Percentiles rank a stretch among this genome's conserved stretches.
Evolutionary conservation across 768 basidiomycete species (phyloP).

Genomic region (Mrakia frigida): DNA sequence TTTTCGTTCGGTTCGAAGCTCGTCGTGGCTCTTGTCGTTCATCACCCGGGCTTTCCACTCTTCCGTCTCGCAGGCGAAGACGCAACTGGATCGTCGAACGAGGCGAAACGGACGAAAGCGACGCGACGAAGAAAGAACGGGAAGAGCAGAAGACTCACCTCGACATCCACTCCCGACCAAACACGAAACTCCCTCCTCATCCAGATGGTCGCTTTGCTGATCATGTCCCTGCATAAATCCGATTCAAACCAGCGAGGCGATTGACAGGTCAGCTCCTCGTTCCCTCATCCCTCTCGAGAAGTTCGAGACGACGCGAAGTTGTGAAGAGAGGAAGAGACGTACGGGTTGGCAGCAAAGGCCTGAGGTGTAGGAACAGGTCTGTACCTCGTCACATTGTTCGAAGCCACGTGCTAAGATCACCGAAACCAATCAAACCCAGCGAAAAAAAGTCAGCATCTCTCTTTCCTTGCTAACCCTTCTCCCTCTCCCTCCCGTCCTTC

Average conservation of each 20-base stretch:
- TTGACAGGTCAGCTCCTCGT: not conserved
- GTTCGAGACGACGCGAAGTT: not conserved
- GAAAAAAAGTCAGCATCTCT: constrained; percentile 25
- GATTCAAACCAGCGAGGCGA: not conserved
- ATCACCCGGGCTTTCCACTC: too few relatives aligned
- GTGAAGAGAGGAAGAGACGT: constrained; percentile 5
- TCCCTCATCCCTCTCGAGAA: not conserved
- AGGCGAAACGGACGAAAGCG: too few relatives aligned
- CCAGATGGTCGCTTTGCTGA: constrained; percentile 64
- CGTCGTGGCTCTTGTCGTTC: too few relatives aligned
- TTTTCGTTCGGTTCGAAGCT: too few relatives aligned
- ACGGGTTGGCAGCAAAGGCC: constrained; percentile 71
- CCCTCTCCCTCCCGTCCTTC: not conserved
- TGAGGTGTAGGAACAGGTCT: constrained; percentile 83
- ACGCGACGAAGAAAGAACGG: not conserved
- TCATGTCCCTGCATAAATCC: not conserved
- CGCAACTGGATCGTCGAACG: too few relatives aligned
- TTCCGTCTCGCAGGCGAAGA: too few relatives aligned
- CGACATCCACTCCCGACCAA: constrained; percentile 84
- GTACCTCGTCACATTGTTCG: constrained; percentile 77
- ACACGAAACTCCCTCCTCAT: constrained; percentile 78
- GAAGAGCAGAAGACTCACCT: constrained; percentile 51
- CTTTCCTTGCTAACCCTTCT: not conserved
- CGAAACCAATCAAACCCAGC: not conserved
- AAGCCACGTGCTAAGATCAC: constrained; percentile 70